These are phyloP conservation scores for Silene vulgaris DNA, from an alignment of 179 eudicot species.

Conservation along the genomic window DNA sequence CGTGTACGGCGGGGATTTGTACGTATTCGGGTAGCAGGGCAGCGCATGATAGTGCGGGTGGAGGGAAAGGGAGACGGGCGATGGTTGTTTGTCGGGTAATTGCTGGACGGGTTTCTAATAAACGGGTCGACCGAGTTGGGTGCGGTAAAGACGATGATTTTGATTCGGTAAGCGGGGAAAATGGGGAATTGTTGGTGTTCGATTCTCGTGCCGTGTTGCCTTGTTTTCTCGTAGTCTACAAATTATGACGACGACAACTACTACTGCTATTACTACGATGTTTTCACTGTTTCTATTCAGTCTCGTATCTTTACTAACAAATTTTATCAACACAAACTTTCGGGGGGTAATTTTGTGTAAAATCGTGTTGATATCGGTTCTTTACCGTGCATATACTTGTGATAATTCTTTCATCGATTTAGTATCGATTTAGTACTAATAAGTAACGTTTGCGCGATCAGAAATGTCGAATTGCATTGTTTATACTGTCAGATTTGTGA, in stretches of 20 bases:
- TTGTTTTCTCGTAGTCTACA: conserved; percentile 80
- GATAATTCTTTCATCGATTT: too few relatives aligned
- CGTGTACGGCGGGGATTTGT: conserved; percentile 30
- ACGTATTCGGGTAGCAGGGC: conserved; percentile 73
- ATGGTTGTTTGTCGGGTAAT: conserved; percentile 87
- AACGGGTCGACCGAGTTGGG: conserved; percentile 31
- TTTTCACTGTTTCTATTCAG: neutral
- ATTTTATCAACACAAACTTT: conserved; percentile 25
- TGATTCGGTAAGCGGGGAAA: conserved; percentile 68
- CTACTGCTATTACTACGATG: too few relatives aligned
- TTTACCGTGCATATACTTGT: neutral
- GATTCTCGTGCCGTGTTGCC: conserved; percentile 89
- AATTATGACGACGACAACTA: conserved; percentile 22
- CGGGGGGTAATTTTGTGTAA: conserved; percentile 10
- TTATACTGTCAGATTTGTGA: neutral
- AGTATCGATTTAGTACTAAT: too few relatives aligned
- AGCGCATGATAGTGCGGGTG: conserved; percentile 77
- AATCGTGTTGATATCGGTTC: conserved; percentile 26
- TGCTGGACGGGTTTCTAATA: conserved; percentile 62
- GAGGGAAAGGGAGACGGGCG: conserved; percentile 66
- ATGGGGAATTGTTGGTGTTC: conserved; percentile 74
- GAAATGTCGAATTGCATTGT: too few relatives aligned
- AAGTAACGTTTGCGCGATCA: too few relatives aligned
- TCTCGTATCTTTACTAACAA: neutral
- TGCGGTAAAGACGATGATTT: neutral